A percentile compares a stretch with the other conserved stretches of the same genome.
phyloP scores from a whole-genome alignment of 495 filamentous ascomycete genomes.

The Aspergillus ellipticus region DNA sequence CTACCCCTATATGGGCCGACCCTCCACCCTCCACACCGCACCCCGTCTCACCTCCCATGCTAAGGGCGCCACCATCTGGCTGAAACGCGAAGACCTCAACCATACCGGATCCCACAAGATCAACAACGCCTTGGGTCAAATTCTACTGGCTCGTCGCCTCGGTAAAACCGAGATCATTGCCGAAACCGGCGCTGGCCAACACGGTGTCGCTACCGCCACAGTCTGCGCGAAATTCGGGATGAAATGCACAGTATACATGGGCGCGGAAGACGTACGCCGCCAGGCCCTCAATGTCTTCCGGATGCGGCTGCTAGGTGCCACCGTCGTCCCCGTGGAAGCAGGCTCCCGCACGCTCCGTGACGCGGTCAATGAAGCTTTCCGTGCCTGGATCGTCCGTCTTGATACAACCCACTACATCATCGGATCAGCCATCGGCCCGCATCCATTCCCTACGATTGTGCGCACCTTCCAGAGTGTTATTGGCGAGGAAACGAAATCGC shows the following conservation, averaged over 20 bases:
- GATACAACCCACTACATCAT: slow-evolving; percentile 96
- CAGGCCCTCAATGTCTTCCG: slow-evolving; percentile 96
- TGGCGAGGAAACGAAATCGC: slow-evolving; percentile 85
- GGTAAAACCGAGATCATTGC: slow-evolving; percentile 95
- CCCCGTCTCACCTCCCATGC: slow-evolving; percentile 83
- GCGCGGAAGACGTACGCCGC: slow-evolving; percentile 86
- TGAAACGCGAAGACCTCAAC: slow-evolving; percentile 94
- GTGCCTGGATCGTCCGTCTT: slow-evolving; percentile 82
- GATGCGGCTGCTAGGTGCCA: slow-evolving; percentile 90
- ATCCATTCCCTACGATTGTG: slow-evolving; percentile 94
- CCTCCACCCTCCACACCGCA: slow-evolving; percentile 85
- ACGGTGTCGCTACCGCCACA: slow-evolving; percentile 92
- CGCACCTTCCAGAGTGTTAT: slow-evolving; percentile 94
- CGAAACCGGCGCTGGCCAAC: slow-evolving; percentile 94
- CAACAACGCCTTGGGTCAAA: slow-evolving; percentile 91
- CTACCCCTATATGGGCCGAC: slow-evolving; percentile 97
- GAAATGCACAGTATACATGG: slow-evolving; percentile 96
- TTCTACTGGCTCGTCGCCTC: slow-evolving; percentile 72
- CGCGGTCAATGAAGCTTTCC: slow-evolving; percentile 89
- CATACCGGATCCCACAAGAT: slow-evolving; percentile 89
- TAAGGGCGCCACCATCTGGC: slow-evolving; percentile 89
- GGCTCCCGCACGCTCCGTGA: slow-evolving; percentile 85
- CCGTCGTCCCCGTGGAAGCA: slow-evolving; percentile 81
- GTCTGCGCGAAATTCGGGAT: slow-evolving; percentile 96
- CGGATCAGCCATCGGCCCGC: slow-evolving; percentile 89